Percentiles rank a stretch among this genome's conserved stretches.
Evolutionary conservation across 2,329 filamentous ascomycete species (phyloP).

Genomic region (Allantophomopsis cytisporea): DNA sequence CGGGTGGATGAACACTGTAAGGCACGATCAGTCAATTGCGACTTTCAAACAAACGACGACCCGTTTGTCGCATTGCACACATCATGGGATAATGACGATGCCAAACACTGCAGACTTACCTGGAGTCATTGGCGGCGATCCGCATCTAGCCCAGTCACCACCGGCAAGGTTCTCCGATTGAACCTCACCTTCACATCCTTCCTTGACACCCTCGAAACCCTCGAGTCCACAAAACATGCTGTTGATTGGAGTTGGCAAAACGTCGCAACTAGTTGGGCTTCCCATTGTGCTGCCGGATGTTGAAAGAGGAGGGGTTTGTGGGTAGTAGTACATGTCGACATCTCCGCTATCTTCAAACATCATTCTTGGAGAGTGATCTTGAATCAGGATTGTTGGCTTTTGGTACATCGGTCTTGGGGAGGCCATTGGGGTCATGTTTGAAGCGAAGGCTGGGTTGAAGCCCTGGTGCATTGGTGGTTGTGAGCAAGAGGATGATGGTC

Average conservation of each 20-base stretch:
- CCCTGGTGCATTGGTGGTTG: conserved; percentile 29
- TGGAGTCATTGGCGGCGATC: conserved; percentile 81
- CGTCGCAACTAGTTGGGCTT: conserved; percentile 68
- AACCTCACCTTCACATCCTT: conserved; percentile 56
- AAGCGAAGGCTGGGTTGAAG: conserved; percentile 16
- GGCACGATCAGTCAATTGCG: conserved; percentile 6
- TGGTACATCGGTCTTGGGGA: conserved; percentile 61
- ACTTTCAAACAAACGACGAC: conserved; percentile 1
- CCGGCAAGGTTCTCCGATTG: conserved; percentile 59
- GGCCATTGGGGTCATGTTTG: conserved; percentile 54
- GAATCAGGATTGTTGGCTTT: conserved; percentile 59
- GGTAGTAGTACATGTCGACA: conserved; percentile 53
- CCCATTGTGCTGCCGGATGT: conserved; percentile 73
- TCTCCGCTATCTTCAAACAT: conserved; percentile 63
- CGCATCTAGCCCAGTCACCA: conserved; percentile 63
- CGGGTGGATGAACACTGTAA: conserved; percentile 51
- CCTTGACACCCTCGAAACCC: conserved; percentile 52
- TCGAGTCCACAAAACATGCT: conserved; percentile 64
- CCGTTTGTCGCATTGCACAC: background rate
- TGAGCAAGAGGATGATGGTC: conserved; percentile 52
- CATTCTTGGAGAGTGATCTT: conserved; percentile 39
- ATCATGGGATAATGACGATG: no score
- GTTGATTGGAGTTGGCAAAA: conserved; percentile 73
- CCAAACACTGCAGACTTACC: conserved; percentile 42
- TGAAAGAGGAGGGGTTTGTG: conserved; percentile 78